These are phyloP conservation scores for Fusarium phyllophilum DNA, from an alignment of 2,329 filamentous ascomycete genomes.

Conservation along the genomic window DNA sequence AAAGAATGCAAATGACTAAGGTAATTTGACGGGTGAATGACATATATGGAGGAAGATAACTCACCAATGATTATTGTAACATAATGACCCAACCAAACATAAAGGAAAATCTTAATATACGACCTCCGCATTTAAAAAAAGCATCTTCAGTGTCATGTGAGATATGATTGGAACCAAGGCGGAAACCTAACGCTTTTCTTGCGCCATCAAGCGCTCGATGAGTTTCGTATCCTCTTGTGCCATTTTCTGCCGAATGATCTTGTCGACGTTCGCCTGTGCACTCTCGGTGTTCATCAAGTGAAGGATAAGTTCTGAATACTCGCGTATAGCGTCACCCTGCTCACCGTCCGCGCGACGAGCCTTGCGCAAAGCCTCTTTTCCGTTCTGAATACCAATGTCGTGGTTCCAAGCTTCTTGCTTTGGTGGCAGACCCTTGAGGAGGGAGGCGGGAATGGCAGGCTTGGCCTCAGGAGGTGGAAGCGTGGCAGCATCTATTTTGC, in stretches of 20 bases:
- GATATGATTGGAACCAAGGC: background rate
- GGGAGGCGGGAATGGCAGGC: constrained; percentile 46
- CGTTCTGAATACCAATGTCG: constrained; percentile 67
- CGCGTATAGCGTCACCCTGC: constrained; percentile 67
- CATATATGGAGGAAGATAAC: constrained; percentile 16
- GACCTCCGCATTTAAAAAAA: background rate
- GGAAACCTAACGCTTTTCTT: constrained; percentile 50
- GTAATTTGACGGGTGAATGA: background rate
- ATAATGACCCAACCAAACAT: constrained; percentile 29
- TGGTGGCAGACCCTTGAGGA: constrained; percentile 47
- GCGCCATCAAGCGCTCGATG: constrained; percentile 61
- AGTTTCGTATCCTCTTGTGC: constrained; percentile 59
- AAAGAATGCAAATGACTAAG: background rate
- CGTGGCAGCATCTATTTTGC: constrained; percentile 61
- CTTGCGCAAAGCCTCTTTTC: constrained; percentile 62
- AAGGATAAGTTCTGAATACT: constrained; percentile 68
- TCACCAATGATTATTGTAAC: constrained; percentile 27
- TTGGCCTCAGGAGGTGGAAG: constrained; percentile 54
- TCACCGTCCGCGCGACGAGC: constrained; percentile 62
- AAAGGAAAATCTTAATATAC: constrained; percentile 9
- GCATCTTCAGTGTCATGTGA: background rate
- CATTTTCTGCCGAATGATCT: constrained; percentile 56
- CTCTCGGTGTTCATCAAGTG: constrained; percentile 56
- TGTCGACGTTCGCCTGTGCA: constrained; percentile 47
- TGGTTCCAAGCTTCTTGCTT: constrained; percentile 64